phyloP scores from a whole-genome alignment of 768 basidiomycete species.

The Lentinus tigrinus region DNA sequence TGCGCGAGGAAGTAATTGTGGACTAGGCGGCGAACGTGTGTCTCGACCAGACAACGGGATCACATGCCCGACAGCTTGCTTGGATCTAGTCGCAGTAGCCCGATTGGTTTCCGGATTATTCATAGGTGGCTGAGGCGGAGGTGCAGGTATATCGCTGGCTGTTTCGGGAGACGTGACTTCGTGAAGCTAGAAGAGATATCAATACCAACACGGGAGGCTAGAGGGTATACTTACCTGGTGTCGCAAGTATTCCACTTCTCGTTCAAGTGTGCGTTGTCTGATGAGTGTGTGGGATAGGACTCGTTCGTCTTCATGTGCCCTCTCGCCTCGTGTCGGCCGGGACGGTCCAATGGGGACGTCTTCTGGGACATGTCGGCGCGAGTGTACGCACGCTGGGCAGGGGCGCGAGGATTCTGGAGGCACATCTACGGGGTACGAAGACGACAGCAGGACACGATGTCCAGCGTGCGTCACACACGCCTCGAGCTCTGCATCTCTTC shows the following conservation, averaged over 20 bases:
- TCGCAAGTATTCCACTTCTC: constrained; percentile 9
- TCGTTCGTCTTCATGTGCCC: not conserved
- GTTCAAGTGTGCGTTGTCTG: constrained; percentile 11
- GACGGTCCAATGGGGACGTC: not conserved
- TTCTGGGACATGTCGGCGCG: not conserved
- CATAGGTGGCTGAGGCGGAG: not conserved
- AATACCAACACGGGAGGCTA: not conserved
- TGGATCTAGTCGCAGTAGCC: not conserved
- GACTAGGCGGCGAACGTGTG: not conserved
- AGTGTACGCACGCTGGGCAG: not conserved
- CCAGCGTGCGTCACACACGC: constrained; percentile 24
- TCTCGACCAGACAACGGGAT: not conserved
- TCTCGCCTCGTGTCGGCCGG: too few species aligned
- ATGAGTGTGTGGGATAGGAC: not conserved
- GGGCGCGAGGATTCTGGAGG: not conserved
- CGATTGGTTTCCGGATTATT: not conserved
- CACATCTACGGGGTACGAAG: not conserved
- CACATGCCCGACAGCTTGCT: not conserved
- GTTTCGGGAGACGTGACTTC: not conserved
- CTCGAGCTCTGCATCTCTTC: constrained; percentile 57
- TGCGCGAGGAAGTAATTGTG: constrained; percentile 1
- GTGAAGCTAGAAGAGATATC: not conserved
- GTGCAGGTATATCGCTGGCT: too few species aligned
- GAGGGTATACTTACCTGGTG: not conserved
- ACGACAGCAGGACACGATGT: not conserved